Evolutionary conservation across 192 early-diverging fungal genomes (phyloP), one percentile per base, ranked within the genome.

Genomic region (Coemansia sp.): DNA sequence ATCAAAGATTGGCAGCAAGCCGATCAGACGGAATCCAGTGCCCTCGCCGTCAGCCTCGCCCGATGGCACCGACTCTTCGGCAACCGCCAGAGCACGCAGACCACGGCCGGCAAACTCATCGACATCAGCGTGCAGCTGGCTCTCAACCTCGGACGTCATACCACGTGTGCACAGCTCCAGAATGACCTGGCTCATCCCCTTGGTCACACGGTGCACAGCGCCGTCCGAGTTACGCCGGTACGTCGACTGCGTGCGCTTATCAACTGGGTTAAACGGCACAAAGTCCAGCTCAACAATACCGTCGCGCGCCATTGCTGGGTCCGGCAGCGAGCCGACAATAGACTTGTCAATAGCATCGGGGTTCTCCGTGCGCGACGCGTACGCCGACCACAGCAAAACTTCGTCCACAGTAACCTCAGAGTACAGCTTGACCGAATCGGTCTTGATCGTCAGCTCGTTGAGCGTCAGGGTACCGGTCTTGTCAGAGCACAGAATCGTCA

Each of bases 391-490:
- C 42, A 84, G 76, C 50, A 92, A 80, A 50, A 92, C 65, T 26
- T 85, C 74, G 36, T 90, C 88, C 9, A 68, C 68, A 47, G 72
- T 60, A 63, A 84, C 71, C 37, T 87, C 86, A 34, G 86, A 85
- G 71, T 91, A 92, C 69, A 79, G 71, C 73, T 83, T 88, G 74
- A 91, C 83, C 60, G 88, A 85, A 66, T 86, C 72, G 37, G 81
- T 79, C 71, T 87, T 87, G 65, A 91, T 87, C 69, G 85, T 87
- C 25, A 89, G 82, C 74, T 91, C 87, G 84, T 94, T 96, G 20
- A 93, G 70, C 22, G 94, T 96, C 26, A 96, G 84, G n/a, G 94
- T 96, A 68, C 94, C 94, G 52, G 94, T 96, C 85, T 96, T 96
- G 84, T 95, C 93, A 22, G 92, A 92, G 84, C 91, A 94, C 68